A percentile compares a stretch with the other conserved stretches of the same genome.
phyloP scores from a whole-genome alignment of 768 basidiomycete genomes.

The Lentinula aciculospora region DNA sequence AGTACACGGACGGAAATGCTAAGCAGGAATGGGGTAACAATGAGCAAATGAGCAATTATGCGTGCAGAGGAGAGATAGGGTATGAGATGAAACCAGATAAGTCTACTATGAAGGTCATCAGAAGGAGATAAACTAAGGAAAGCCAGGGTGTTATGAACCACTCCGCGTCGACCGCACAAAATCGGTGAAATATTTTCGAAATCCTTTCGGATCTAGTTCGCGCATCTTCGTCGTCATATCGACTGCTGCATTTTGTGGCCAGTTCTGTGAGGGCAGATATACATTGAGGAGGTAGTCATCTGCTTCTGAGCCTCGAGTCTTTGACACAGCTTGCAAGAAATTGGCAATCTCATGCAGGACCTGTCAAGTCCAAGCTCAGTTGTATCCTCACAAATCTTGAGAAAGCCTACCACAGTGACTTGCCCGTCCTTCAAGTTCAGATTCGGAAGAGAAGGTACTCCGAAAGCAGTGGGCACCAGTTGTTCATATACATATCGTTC shows the following conservation, averaged over 20 bases:
- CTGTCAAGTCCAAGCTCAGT: slow-evolving; percentile 29
- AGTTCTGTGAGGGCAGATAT: slow-evolving; percentile 85
- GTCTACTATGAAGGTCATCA: not conserved
- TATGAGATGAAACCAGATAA: not conserved
- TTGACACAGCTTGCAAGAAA: slow-evolving; percentile 73
- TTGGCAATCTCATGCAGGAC: slow-evolving; percentile 86
- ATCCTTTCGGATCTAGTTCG: slow-evolving; percentile 67
- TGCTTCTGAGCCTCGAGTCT: slow-evolving; percentile 76
- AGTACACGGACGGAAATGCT: not conserved
- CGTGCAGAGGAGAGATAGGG: not conserved
- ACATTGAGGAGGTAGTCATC: slow-evolving; percentile 72
- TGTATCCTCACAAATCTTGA: not conserved
- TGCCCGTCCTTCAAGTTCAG: slow-evolving; percentile 91
- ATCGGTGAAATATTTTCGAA: slow-evolving; percentile 85
- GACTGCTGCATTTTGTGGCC: slow-evolving; percentile 71
- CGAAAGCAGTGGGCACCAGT: slow-evolving; percentile 76
- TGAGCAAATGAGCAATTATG: slow-evolving; percentile 5
- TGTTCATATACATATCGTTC: slow-evolving; percentile 89
- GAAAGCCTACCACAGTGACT: slow-evolving; percentile 64
- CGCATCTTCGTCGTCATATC: slow-evolving; percentile 77
- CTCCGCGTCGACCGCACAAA: slow-evolving; percentile 71
- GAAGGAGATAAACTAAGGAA: not conserved
- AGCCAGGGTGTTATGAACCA: slow-evolving; percentile 36
- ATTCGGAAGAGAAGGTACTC: slow-evolving; percentile 68
- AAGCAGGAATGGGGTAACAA: not conserved